These are phyloP conservation scores for Wickerhamomyces canadensis DNA, from an alignment of 805 yeast species.

Conservation along the genomic window DNA sequence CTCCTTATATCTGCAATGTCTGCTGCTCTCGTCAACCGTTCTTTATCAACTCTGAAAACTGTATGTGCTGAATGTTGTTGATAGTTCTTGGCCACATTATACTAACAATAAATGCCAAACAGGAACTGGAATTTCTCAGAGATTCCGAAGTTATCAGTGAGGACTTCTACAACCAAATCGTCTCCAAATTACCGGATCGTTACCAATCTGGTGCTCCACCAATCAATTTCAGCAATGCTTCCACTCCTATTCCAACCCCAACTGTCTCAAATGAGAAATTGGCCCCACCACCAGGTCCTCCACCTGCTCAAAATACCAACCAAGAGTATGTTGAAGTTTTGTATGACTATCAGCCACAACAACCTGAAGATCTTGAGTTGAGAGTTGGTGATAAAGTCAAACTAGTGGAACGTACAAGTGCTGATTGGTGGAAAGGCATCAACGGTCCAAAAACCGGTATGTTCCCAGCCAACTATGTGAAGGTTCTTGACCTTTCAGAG, in stretches of 20 bases:
- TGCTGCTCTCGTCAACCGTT: slow-evolving; percentile 66
- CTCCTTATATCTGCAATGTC: too few species aligned
- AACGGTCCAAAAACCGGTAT: slow-evolving; percentile 61
- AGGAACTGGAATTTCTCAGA: slow-evolving; percentile 71
- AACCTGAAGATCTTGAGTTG: slow-evolving; percentile 66
- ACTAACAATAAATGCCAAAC: background rate
- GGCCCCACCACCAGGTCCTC: slow-evolving; percentile 15
- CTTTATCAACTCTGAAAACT: slow-evolving; percentile 66
- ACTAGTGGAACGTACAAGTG: slow-evolving; percentile 66
- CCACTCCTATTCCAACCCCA: slow-evolving; percentile 9
- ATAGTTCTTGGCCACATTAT: background rate
- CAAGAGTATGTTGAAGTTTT: slow-evolving; percentile 55
- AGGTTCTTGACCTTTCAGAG: slow-evolving; percentile 15
- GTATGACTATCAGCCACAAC: slow-evolving; percentile 71
- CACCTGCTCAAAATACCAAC: slow-evolving; percentile 20
- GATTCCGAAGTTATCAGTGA: slow-evolving; percentile 71
- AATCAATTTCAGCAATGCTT: slow-evolving; percentile 29
- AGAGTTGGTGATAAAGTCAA: slow-evolving; percentile 62
- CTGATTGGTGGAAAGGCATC: slow-evolving; percentile 90
- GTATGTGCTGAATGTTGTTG: too few species aligned
- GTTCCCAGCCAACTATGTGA: slow-evolving; percentile 87
- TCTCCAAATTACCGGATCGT: slow-evolving; percentile 48
- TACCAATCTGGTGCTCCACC: slow-evolving; percentile 48
- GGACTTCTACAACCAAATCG: slow-evolving; percentile 45
- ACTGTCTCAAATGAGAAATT: background rate